Evolutionary conservation across 2,329 filamentous ascomycete species (phyloP).

Genomic region (Cladobotryum protrusum): DNA sequence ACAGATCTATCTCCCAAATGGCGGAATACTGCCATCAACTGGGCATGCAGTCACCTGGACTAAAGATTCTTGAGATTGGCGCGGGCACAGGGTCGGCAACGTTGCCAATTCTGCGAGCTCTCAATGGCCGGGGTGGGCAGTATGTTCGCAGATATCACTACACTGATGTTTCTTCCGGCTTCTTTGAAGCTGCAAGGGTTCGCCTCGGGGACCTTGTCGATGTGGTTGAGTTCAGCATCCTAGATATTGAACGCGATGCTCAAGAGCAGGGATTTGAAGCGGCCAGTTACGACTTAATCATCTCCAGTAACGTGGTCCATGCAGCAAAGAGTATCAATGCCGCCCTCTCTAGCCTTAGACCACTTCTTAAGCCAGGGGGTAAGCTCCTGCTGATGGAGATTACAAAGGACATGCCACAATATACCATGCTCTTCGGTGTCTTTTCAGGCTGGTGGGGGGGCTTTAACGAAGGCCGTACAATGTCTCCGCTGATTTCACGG

Average conservation of each 20-base stretch:
- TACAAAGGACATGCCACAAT: conserved; percentile 17
- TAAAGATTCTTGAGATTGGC: conserved; percentile 34
- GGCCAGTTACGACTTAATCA: conserved; percentile 28
- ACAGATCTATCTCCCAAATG: conserved; percentile 4
- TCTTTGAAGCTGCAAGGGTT: conserved; percentile 32
- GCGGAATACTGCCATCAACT: conserved; percentile 6
- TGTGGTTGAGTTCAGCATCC: conserved; percentile 16
- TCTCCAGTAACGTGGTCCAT: conserved; percentile 27
- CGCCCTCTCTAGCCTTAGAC: conserved; percentile 10
- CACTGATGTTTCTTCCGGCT: conserved; percentile 38
- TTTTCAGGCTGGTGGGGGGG: conserved; percentile 30
- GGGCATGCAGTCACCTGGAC: not conserved
- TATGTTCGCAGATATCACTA: conserved; percentile 30
- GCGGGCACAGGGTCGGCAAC: conserved; percentile 38
- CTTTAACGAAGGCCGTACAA: not conserved
- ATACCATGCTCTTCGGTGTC: conserved; percentile 24
- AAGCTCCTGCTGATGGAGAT: conserved; percentile 23
- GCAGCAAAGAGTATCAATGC: conserved; percentile 21
- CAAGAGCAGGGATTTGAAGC: conserved; percentile 28
- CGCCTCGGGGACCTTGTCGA: conserved; percentile 18
- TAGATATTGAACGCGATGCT: conserved; percentile 26
- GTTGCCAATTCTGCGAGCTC: conserved; percentile 24
- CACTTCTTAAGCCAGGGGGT: conserved; percentile 21
- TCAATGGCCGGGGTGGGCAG: conserved; percentile 18
- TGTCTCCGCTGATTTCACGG: not conserved